Evolutionary conservation across 2,329 filamentous ascomycete species (phyloP).

Genomic region (Aspergillus sp.): DNA sequence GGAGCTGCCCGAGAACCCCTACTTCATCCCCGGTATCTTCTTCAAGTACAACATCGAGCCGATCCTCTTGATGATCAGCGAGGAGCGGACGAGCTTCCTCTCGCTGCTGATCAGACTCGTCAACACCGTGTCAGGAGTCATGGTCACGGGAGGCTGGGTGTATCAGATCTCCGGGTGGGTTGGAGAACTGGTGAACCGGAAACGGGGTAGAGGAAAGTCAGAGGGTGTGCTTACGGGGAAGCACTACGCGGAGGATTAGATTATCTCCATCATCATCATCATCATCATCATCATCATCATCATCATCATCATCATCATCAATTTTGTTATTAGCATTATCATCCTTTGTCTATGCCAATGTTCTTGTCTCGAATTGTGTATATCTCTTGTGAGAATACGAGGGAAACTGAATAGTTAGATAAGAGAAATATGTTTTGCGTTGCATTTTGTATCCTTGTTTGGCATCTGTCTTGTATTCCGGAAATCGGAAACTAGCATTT

Average conservation of each 20-base stretch:
- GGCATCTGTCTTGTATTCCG: no score
- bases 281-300: no score
- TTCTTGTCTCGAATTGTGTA: no score
- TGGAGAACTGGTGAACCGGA: constrained; percentile 51
- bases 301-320: neutral
- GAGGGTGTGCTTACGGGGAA: constrained; percentile 54
- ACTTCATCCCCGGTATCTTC: constrained; percentile 80
- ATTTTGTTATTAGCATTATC: neutral
- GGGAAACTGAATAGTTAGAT: no score
- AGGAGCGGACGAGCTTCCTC: constrained; percentile 75
- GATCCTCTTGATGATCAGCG: constrained; percentile 80
- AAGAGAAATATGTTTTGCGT: no score
- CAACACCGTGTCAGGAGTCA: constrained; percentile 85
- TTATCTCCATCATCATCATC: neutral
- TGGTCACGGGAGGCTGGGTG: constrained; percentile 92
- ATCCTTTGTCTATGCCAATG: neutral
- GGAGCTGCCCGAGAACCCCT: constrained; percentile 57
- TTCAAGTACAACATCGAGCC: constrained; percentile 99
- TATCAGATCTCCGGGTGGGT: constrained; percentile 83
- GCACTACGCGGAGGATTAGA: constrained; percentile 34
- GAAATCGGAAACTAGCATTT: no score
- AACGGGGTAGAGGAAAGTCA: constrained; percentile 38
- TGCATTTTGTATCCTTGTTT: no score
- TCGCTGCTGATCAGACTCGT: constrained; percentile 78
- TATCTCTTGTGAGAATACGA: no score